phyloP scores from a whole-genome alignment of 1,139 yeast species.

The Diutina sp. region DNA sequence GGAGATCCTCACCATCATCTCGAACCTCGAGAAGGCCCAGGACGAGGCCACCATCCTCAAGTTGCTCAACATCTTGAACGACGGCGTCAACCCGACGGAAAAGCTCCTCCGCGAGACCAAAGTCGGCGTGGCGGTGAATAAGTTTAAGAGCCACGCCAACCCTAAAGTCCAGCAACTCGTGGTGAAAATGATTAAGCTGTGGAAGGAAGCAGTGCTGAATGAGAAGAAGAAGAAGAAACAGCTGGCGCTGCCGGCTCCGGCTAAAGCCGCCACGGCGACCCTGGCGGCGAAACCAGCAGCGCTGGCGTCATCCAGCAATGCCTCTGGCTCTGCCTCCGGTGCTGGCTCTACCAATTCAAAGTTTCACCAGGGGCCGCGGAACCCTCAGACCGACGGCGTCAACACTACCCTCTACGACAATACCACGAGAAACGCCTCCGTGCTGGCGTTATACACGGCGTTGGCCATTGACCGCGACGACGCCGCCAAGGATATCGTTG shows the following conservation, averaged over 20 bases:
- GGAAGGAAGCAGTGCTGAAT: conserved; percentile 84
- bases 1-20: conserved; percentile 61
- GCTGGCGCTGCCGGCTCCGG: conserved; percentile 5
- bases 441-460: conserved; percentile 78
- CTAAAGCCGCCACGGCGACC: conserved; percentile 4
- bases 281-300: conserved; percentile 7
- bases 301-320: too few species aligned
- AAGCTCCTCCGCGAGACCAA: conserved; percentile 80
- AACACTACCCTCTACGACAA: conserved; percentile 57
- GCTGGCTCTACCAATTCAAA: conserved; percentile 4
- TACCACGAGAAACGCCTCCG: conserved; percentile 72
- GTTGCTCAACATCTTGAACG: conserved; percentile 53
- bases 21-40: conserved; percentile 60
- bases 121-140: conserved; percentile 95
- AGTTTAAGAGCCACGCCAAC: conserved; percentile 60
- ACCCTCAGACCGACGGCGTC: conserved; percentile 71
- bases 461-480: conserved; percentile 68
- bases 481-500: conserved; percentile 38
- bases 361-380: conserved; percentile 43
- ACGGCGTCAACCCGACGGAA: conserved; percentile 76
- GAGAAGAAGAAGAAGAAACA: conserved; percentile 41
- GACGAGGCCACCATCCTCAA: conserved; percentile 58
- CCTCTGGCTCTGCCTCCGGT: conserved; percentile 10
- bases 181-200: conserved; percentile 66
- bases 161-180: conserved; percentile 58